Base-by-base conservation (phyloP, 495 filamentous ascomycete species). In the Penicillium diatomitis region DNA sequence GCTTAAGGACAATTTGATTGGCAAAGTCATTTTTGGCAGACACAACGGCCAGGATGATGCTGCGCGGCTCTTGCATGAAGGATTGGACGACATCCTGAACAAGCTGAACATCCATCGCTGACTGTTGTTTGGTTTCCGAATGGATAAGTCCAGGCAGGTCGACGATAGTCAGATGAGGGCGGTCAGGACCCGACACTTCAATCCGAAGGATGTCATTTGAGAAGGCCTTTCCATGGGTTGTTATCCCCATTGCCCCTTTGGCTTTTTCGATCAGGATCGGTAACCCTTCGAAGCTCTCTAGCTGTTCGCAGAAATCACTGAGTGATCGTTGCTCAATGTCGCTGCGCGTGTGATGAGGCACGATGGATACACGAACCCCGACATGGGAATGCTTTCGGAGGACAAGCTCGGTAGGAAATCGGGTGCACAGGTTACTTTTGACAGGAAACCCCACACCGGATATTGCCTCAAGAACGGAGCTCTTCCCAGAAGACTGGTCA, bases 1-100 rank as follows among this genome's bases (percentile, higher is more conserved):
- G 76, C n/a, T 52, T 27, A 11, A 46, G 20, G 2, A 85, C 65
- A 2, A 62, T 53, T 49, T 85, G 81, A 31, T 71, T 70, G 5
- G 71, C 62, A 33, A 69, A 68, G 46, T 82, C 72, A 28, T 63
- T 66, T 9, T 69, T 71, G 0, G 79, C 80, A 4, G 66, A 70
- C 0, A 87, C 67, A 0, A 87, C 78, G 0, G 81, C 80, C 0
- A 87, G 68, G 35, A 86, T 81, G 44, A 87, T 81, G 53, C 71
- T 80, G 3, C 81, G 65, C 0, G 64, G 49, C 32, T 78, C 69
- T 3, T 38, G 52, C 60, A 89, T 85, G 56, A 88, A 88, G 7
- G 63, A 60, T 6, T 79, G 61, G 0, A 75, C 73, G 9, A 90
- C 48, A 6, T 70, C 60, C 5, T 66, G 57, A 8, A 85, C 76